Evolutionary conservation across 352 stramenopile genomes (phyloP), one percentile per base, ranked within the genome.

Genomic region (Blastocystis sp.): DNA sequence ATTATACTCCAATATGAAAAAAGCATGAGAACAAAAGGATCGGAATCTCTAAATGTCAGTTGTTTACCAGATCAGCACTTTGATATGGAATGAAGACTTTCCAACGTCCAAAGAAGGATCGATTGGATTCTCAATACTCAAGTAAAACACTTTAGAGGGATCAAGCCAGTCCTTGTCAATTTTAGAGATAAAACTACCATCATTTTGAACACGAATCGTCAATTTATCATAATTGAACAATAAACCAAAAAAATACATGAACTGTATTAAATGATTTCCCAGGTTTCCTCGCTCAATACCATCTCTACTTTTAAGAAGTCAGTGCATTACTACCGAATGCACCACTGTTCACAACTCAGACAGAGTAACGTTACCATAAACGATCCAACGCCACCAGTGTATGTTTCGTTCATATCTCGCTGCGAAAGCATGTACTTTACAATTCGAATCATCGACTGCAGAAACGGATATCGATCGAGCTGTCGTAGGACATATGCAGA

Each of bases 331-430:
- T 50, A 89, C 66, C 66, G 45, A 55, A 89, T 66, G 55, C 63
- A 78, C 63, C 63, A 89, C 24, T 89, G 66, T 43, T 89, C 63
- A n/a, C 47, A 89, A 41, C 41, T 76, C 0, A 89, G 41, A 43
- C 63, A 89, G 37, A 89, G 55, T 30, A 85, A 37, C 2, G 73
- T 85, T n/a, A 45, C 59, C 41, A 89, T 62, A 26, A 89, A 89
- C 8, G 78, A 89, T 37, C 78, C 78, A 39, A 89, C 70, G 24
- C 78, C 78, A 20, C 78, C 78, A n/a, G 26, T 39, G 55, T 89
- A 89, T 11, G 78, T 89, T 24, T 89, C 78, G 50, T 89, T 89
- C 43, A 89, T 24, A 6, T 76, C 78, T 30, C 78, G 78, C 41
- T 89, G 78, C 13, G 26, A 39, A 24, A 89, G 55, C 16, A 89